Evolutionary conservation across 805 yeast species (phyloP), one percentile per base, ranked within the genome.

Genomic region (Candida koratica): DNA sequence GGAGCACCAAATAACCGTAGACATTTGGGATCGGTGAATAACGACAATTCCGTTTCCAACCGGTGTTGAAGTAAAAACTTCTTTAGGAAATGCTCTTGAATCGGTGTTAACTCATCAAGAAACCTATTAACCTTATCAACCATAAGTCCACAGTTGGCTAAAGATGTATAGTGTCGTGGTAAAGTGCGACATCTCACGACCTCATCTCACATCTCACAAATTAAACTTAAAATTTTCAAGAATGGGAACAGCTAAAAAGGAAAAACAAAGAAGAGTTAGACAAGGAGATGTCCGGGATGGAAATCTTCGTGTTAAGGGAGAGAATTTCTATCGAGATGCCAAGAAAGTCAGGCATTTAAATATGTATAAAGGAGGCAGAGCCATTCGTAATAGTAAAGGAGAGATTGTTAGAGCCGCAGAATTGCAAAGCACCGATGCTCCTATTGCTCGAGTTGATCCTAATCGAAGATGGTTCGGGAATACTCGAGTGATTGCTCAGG

Each of bases 381-480:
- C 96, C 25, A 78, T 75, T 36, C 75, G 95, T 49, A 86, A 89
- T 56, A 86, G 87, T 34, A 71, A 77, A 44, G 97, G 97, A 54
- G 96, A 88, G 20, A 74, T 89, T 41, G 73, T 87, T 37, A 72
- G 77, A 55, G 96, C 95, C 28, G 97, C 97, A 13, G 80, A 78
- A 18, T 73, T 90, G 39, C 98, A 90, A 59, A 81, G 84, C 48
- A 79, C 87, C 4, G 89, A 87, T 44, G 71, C 84, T 18, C 97
- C 97, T 10, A 77, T 70, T 45, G 97, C 97, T 1, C 73, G 98
- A 43, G 94, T 90, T 28, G 96, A 86, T 56, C 97, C 98, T 5
- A 90, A 90, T 60, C 77, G 96, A 60, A 78, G 94, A 56, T 90
- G 97, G 98, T 93, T 93, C 56, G 96, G 96, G 32, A 93, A 88